Evolutionary conservation across 805 yeast genomes (phyloP), one percentile per base, ranked within the genome.

Genomic region (Hanseniaspora lindneri): DNA sequence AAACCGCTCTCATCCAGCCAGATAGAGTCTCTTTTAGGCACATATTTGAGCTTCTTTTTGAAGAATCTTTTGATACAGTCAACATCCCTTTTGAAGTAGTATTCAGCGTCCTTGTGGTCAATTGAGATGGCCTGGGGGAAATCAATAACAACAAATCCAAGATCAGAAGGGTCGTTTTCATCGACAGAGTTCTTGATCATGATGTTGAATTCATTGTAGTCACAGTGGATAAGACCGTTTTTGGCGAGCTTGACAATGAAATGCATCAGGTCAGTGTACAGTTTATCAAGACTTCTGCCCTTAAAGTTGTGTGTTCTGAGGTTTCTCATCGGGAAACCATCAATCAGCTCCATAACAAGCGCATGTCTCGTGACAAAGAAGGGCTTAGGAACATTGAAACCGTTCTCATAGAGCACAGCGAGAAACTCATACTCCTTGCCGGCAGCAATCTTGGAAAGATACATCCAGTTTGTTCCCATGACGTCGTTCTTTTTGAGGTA

Each of bases 91-190:
- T 84, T 77, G 64, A 92, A 92, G 63, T 85, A 88, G 50, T 72
- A 75, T 53, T 80, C 80, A 6, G 97, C 96, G 61, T 92, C 96
- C 3, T 70, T 72, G 60, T 92, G 99, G 55, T 83, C 88, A 40
- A 84, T 83, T 20, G 96, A 85, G 16, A 92, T 83, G 76, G 96
- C 89, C 66, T 92, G 99, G 3, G 99, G 99, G 71, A 92, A 92
- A 71, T 92, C 99, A 58, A 92, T 89, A 24, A 92, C 95, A 19
- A 88, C 81, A 58, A 87, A 85, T 43, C 84, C 92, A 37, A 67
- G 66, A 49, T 79, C 84, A 50, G 66, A 67, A 17, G 70, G 59
- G 35, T 62, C 69, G 19, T 42, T 27, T 16, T 41, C 41, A 16
- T 67, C 66, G 17, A 71, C 74, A 39, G 74, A 75, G 28, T 75